These are phyloP conservation scores for Dalbergia cochinchinensis DNA, from an alignment of 306 rosid genomes.

Conservation along the genomic window DNA sequence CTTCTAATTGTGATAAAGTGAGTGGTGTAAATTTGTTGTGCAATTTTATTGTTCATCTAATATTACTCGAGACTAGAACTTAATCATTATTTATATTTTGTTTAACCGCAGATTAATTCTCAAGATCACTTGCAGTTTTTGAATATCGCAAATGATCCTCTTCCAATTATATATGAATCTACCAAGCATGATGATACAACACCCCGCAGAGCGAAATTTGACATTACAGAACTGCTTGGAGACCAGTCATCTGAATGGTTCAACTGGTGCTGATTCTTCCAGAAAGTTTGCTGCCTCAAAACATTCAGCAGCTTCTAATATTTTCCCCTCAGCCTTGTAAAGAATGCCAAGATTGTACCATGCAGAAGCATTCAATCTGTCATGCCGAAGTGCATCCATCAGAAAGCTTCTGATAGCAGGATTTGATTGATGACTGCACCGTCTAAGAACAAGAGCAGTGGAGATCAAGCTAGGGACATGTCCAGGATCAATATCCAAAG, in stretches of 20 bases:
- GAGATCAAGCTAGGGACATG: slow-evolving; percentile 87
- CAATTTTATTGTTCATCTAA: too few relatives aligned
- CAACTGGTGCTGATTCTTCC: slow-evolving; percentile 87
- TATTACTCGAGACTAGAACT: too few relatives aligned
- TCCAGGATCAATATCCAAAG: slow-evolving; percentile 70
- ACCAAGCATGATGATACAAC: slow-evolving; percentile 8
- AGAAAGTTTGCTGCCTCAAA: slow-evolving; percentile 79
- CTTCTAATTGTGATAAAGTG: too few relatives aligned
- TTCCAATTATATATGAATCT: slow-evolving; percentile 29
- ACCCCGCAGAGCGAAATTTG: neutral
- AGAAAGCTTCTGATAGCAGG: slow-evolving; percentile 68
- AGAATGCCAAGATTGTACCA: slow-evolving; percentile 87
- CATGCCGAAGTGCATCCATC: slow-evolving; percentile 77
- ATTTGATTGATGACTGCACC: slow-evolving; percentile 53
- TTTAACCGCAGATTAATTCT: neutral
- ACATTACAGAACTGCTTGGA: slow-evolving; percentile 31
- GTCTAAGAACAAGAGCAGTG: slow-evolving; percentile 67
- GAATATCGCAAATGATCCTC: neutral
- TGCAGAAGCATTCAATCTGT: slow-evolving; percentile 72
- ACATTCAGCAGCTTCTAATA: slow-evolving; percentile 78
- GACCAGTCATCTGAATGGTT: slow-evolving; percentile 74
- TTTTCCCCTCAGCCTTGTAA: slow-evolving; percentile 59
- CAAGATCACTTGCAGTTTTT: neutral
- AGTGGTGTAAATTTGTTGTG: too few relatives aligned
- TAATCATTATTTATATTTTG: too few relatives aligned